phyloP scores from a whole-genome alignment of 441 rosid genomes.

The Cnidoscolus chayamansa region DNA sequence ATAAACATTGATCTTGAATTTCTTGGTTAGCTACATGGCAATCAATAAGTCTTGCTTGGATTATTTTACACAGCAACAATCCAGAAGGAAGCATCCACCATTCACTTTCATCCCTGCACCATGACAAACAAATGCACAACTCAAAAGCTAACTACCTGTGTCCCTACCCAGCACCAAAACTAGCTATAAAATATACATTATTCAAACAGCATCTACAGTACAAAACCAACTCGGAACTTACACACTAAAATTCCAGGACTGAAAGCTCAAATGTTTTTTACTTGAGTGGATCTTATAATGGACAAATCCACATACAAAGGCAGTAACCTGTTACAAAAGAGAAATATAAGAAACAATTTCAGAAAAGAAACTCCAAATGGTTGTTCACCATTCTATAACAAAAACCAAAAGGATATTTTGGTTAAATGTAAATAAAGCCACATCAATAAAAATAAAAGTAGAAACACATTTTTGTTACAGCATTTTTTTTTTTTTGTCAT shows the following conservation, averaged over 20 bases:
- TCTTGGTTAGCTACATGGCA: conserved; percentile 83
- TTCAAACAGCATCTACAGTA: background rate
- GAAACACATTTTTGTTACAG: background rate
- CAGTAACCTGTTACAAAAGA: conserved; percentile 47
- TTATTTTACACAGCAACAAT: conserved; percentile 58
- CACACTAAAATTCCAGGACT: conserved; percentile 89
- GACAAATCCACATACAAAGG: conserved; percentile 67
- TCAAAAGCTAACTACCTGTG: too few species aligned
- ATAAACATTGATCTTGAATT: conserved; percentile 80
- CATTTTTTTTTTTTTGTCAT: too few species aligned
- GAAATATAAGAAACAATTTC: background rate
- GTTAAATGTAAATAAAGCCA: background rate
- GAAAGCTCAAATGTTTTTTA: conserved; percentile 55
- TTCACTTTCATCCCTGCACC: conserved; percentile 84
- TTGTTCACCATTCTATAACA: background rate
- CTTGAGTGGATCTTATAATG: conserved; percentile 55
- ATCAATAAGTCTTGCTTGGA: conserved; percentile 70
- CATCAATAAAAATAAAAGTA: background rate
- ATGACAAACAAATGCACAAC: background rate
- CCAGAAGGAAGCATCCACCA: conserved; percentile 95
- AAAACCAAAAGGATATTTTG: background rate
- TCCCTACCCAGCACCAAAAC: background rate
- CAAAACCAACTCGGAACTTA: conserved; percentile 28
- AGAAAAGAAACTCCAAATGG: background rate
- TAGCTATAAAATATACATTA: background rate